A percentile compares a stretch with the other conserved stretches of the same genome.
These are phyloP conservation scores for Monascus ruber DNA, from an alignment of 2,329 filamentous ascomycete genomes.

Conservation along the genomic window DNA sequence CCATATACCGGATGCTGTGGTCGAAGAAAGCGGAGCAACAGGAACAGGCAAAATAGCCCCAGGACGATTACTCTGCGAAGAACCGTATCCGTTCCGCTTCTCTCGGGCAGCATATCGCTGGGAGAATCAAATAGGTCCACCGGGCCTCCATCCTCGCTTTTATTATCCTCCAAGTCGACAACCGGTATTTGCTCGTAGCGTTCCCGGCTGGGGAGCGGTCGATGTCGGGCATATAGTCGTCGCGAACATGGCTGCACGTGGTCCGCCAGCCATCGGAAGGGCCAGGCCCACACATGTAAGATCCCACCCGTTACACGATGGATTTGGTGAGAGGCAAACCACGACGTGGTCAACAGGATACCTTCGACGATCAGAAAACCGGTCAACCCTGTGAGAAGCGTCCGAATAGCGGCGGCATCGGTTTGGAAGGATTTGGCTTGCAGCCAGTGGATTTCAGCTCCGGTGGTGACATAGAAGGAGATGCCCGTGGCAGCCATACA, in stretches of 20 bases:
- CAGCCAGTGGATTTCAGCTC: constrained; percentile 27
- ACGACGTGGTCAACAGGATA: constrained; percentile 14
- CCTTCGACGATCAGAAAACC: constrained; percentile 21
- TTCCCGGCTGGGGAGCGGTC: constrained; percentile 9
- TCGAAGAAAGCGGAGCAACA: constrained; percentile 15
- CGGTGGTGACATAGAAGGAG: constrained; percentile 23
- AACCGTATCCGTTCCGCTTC: not conserved
- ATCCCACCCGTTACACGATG: constrained; percentile 16
- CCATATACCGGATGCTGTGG: constrained; percentile 16
- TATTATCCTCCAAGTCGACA: constrained; percentile 12
- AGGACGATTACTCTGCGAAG: constrained; percentile 8
- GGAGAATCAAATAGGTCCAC: constrained; percentile 7
- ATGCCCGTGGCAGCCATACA: constrained; percentile 22
- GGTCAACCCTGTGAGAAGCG: constrained; percentile 20
- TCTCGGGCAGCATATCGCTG: not conserved
- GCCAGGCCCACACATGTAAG: constrained; percentile 13
- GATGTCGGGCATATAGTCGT: constrained; percentile 3
- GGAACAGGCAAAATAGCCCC: constrained; percentile 9
- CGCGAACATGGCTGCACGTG: constrained; percentile 5
- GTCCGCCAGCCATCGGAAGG: constrained; percentile 8
- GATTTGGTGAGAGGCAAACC: constrained; percentile 13
- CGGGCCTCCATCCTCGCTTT: constrained; percentile 14
- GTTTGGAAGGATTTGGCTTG: constrained; percentile 21
- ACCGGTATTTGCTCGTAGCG: constrained; percentile 14
- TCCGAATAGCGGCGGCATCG: constrained; percentile 22